Percentiles rank a stretch among this genome's conserved stretches.
Conservation (phyloP, 75 land plant species). For the Cunninghamia lanceolata region DNA sequence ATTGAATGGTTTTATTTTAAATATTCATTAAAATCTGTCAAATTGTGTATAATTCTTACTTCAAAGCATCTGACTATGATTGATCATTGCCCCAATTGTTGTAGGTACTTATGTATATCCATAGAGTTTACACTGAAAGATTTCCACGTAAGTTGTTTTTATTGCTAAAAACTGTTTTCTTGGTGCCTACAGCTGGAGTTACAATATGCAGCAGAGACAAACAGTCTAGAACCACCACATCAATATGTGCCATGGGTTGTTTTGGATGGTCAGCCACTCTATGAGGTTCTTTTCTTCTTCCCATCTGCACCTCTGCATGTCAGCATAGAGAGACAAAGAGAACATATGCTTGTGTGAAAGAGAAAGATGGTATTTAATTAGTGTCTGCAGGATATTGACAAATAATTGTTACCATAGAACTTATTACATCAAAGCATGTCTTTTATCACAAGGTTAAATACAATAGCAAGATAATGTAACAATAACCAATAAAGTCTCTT, state of each 20-base stretch:
- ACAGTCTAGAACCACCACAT: slow-evolving; percentile 71
- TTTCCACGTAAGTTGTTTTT: background rate
- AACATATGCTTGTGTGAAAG: background rate
- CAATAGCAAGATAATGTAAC: background rate
- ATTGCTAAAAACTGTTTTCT: background rate
- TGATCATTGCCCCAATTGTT: background rate
- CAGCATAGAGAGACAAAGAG: background rate
- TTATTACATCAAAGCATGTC: background rate
- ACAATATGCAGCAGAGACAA: slow-evolving; percentile 65
- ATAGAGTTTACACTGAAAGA: background rate
- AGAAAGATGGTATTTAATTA: background rate
- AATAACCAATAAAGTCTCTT: too few species aligned
- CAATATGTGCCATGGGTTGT: slow-evolving; percentile 89
- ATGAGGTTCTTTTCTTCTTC: slow-evolving; percentile 44
- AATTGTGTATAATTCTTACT: background rate
- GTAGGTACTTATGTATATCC: background rate
- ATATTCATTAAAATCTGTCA: background rate
- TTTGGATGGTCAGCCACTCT: slow-evolving; percentile 76
- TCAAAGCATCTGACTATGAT: background rate
- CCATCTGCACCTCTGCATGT: background rate
- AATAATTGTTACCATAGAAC: background rate
- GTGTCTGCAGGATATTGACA: background rate
- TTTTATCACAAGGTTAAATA: background rate
- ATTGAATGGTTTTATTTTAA: background rate
- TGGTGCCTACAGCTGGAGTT: slow-evolving; percentile 63